phyloP scores from a whole-genome alignment of 2,329 filamentous ascomycete species.

The Trichophyton rubrum region DNA sequence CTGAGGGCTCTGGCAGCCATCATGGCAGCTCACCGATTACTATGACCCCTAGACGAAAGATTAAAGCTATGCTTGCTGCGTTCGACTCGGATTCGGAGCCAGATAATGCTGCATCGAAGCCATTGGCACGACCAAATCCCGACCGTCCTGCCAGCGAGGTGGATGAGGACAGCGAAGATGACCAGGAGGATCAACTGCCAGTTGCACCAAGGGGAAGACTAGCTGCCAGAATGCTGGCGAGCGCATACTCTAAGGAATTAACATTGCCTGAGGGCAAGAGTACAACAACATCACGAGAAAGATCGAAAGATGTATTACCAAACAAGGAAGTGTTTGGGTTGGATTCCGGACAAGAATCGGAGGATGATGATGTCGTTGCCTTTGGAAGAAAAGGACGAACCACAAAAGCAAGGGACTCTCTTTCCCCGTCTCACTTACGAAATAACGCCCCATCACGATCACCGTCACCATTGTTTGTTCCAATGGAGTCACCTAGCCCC shows the following conservation, averaged over 20 bases:
- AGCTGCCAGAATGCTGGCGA: slow-evolving; percentile 48
- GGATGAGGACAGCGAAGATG: slow-evolving; percentile 24
- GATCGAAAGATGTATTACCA: neutral
- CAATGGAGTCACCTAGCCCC: slow-evolving; percentile 7
- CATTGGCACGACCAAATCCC: neutral
- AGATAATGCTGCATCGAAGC: slow-evolving; percentile 21
- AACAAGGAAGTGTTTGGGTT: neutral
- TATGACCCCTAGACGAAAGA: slow-evolving; percentile 36
- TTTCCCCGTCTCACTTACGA: neutral
- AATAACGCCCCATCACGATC: slow-evolving; percentile 15
- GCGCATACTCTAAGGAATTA: slow-evolving; percentile 16
- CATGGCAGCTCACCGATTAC: slow-evolving; percentile 21
- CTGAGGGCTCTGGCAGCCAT: neutral
- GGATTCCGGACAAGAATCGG: slow-evolving; percentile 1
- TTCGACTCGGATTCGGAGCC: slow-evolving; percentile 37
- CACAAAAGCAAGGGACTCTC: neutral
- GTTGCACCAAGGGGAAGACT: slow-evolving; percentile 50
- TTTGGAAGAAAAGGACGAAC: slow-evolving; percentile 18
- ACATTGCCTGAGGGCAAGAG: slow-evolving; percentile 24
- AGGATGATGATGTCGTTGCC: slow-evolving; percentile 22
- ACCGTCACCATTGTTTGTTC: slow-evolving; percentile 36
- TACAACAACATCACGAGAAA: neutral
- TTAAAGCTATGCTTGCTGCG: slow-evolving; percentile 38
- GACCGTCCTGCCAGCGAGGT: neutral
- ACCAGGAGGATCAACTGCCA: slow-evolving; percentile 35